These are phyloP conservation scores for Talaromyces sp. DNA, from an alignment of 2,329 filamentous ascomycete species.

Conservation along the genomic window DNA sequence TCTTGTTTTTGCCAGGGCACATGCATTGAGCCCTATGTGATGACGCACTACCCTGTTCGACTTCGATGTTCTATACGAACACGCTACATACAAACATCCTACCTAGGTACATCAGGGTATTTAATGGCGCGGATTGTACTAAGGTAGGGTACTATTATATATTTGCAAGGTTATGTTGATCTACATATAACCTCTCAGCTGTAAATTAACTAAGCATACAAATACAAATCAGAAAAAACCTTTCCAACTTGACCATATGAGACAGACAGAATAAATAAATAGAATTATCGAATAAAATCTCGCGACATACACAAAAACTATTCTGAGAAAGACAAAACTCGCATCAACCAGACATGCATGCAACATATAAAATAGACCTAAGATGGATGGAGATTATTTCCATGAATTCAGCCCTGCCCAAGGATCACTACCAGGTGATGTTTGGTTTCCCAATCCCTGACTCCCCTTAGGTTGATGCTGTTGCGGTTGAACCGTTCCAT, in stretches of 20 bases:
- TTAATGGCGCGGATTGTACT: no score
- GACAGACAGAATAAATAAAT: background rate
- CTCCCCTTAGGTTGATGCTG: slow-evolving; percentile 35
- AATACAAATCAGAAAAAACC: no score
- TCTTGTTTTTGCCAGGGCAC: no score
- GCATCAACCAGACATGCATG: background rate
- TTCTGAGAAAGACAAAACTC: background rate
- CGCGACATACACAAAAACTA: background rate
- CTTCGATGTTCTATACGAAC: no score
- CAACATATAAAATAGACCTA: background rate
- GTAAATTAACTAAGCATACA: no score
- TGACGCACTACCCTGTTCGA: no score
- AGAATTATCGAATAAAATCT: background rate
- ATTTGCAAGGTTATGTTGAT: no score
- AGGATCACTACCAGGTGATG: slow-evolving; percentile 50
- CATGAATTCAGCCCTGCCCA: slow-evolving; percentile 69
- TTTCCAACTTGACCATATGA: background rate
- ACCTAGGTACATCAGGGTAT: no score
- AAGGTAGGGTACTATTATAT: no score
- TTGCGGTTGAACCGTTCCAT: slow-evolving; percentile 34
- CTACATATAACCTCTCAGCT: no score
- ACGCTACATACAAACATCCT: no score
- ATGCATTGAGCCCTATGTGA: no score
- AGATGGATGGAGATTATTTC: slow-evolving; percentile 48
- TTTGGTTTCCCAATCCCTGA: slow-evolving; percentile 30